Base-by-base conservation (phyloP, 2,329 filamentous ascomycete genomes). In the Colletotrichum sp. region DNA sequence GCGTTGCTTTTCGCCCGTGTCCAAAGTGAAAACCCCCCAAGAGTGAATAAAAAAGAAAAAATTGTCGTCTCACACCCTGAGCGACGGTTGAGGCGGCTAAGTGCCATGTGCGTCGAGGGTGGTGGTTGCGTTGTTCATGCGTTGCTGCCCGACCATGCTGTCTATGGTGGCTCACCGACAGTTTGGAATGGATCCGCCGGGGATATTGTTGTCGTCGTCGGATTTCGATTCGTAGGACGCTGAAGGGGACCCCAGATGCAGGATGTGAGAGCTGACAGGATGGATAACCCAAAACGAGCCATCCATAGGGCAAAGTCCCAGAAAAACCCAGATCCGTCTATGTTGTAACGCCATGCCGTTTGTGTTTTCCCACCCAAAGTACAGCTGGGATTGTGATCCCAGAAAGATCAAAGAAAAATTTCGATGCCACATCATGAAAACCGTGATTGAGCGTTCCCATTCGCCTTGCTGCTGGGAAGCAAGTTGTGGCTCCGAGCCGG, bases 401-500 rank as follows among this genome's bases (percentile, higher is more conserved):
- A 69, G 67, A 74, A 78, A 78, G 49, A 71, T 71, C 57, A 74
- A 76, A 73, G 39, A 44, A 44, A 65, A 75, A 70, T 60, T 71
- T 71, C 62, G 72, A 78, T 78, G 76, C 77, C 75, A 73, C 75
- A 73, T 74, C 76, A 52, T 77, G 73, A 77, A 78, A 71, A 71
- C 73, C 76, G 73, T 75, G 13, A 62, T 62, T 72, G 64, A 72
- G 69, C 65, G 71, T 71, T 77, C 77, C 77, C 71, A 60, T 71
- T 70, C 65, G 72, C 66, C 59, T 82, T 83, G 82, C 82, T 84
- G 81, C 84, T 85, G 83, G 81, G 81, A 84, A 84, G 83, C 83
- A 83, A 84, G 80, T 79, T 77, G 78, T 84, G 83, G 84, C 84
- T 81, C 78, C 74, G 83, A 83, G 84, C 83, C 84, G 80, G 78